Conservation (phyloP, 2,329 filamentous ascomycete genomes). For the Aspergillus spinulosporus region DNA sequence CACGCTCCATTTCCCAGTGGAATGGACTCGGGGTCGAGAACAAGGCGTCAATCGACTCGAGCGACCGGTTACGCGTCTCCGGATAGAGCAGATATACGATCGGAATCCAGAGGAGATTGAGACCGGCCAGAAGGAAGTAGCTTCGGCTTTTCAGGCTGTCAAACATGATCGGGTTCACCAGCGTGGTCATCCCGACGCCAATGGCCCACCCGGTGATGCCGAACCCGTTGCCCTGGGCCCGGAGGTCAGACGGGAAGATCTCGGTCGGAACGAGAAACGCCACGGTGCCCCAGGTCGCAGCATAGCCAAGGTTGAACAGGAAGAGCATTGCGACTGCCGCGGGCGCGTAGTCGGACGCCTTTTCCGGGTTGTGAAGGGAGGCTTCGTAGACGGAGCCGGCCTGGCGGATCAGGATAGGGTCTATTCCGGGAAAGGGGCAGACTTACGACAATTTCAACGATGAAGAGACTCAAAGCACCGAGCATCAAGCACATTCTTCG, state of each 20-base stretch:
- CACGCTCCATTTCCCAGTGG: constrained; percentile 48
- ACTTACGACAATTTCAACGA: constrained; percentile 45
- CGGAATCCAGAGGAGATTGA: constrained; percentile 55
- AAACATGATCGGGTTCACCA: constrained; percentile 57
- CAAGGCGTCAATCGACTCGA: constrained; percentile 54
- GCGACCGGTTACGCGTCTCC: constrained; percentile 53
- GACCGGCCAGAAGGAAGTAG: constrained; percentile 54
- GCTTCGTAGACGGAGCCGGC: constrained; percentile 48
- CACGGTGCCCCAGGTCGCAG: constrained; percentile 54
- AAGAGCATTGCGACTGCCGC: constrained; percentile 53
- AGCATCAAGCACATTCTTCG: constrained; percentile 45
- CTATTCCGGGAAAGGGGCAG: neutral
- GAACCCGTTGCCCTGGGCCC: constrained; percentile 61
- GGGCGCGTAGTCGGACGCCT: constrained; percentile 43
- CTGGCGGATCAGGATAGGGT: constrained; percentile 10
- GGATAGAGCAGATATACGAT: constrained; percentile 56
- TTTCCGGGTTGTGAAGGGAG: constrained; percentile 36
- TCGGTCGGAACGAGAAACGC: constrained; percentile 56
- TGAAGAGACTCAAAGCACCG: constrained; percentile 41
- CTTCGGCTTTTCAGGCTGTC: constrained; percentile 48
- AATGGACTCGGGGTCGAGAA: constrained; percentile 52
- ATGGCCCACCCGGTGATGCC: constrained; percentile 61
- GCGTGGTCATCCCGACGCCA: constrained; percentile 56
- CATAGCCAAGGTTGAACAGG: constrained; percentile 46
- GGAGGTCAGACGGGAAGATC: constrained; percentile 58